Conservation (phyloP, 306 rosid species). For the Alnus glutinosa region DNA sequence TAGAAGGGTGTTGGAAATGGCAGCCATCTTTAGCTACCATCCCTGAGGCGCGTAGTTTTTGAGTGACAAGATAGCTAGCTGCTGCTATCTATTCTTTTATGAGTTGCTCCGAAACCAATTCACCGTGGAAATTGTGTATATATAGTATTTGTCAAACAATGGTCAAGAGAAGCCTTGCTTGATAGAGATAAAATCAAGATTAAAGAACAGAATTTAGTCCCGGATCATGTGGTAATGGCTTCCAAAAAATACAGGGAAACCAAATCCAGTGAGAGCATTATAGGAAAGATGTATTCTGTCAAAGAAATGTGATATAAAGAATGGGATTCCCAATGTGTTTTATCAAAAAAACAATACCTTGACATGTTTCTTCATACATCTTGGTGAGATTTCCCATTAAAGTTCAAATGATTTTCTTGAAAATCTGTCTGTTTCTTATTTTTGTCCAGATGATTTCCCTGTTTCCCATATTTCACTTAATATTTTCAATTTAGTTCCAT, state of each 20-base stretch:
- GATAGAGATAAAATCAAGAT: background rate
- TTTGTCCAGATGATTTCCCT: background rate
- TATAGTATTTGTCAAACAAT: background rate
- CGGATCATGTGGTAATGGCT: background rate
- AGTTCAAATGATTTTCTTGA: background rate
- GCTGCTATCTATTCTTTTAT: constrained; percentile 12
- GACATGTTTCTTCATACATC: background rate
- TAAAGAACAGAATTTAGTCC: background rate
- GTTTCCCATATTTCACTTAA: background rate
- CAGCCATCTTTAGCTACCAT: constrained; percentile 52
- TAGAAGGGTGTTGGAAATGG: constrained; percentile 46
- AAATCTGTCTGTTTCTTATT: background rate
- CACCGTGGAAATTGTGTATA: background rate
- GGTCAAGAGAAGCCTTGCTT: background rate
- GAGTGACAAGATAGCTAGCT: constrained; percentile 10
- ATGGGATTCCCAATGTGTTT: background rate
- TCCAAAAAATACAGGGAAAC: background rate
- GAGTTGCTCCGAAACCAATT: constrained; percentile 7
- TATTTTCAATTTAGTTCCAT: background rate
- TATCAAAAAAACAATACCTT: background rate
- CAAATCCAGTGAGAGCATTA: background rate
- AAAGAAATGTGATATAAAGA: background rate
- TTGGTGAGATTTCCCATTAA: background rate
- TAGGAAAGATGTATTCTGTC: background rate
- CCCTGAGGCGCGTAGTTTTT: constrained; percentile 46